phyloP scores from a whole-genome alignment of 2,329 filamentous ascomycete species.

The Coleophoma crateriformis region DNA sequence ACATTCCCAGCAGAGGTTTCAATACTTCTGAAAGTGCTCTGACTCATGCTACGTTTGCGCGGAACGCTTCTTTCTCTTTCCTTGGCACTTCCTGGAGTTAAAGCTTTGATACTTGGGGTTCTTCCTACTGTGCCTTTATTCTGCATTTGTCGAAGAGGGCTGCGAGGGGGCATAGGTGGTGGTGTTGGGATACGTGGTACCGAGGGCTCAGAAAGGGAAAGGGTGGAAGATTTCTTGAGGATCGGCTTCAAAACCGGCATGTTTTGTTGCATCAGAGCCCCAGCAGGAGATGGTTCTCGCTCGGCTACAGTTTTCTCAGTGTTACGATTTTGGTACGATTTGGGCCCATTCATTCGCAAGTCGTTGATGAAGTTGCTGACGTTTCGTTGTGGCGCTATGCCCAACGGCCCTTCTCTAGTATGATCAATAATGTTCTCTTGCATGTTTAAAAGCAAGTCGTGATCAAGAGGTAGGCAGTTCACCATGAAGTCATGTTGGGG shows the following conservation, averaged over 20 bases:
- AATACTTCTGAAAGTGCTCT: conserved; percentile 15
- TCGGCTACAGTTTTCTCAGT: background rate
- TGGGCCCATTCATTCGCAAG: background rate
- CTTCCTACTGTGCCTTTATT: conserved; percentile 14
- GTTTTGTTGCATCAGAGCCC: background rate
- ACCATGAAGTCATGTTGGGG: conserved; percentile 4
- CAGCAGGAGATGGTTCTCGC: background rate
- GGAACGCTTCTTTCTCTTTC: conserved; percentile 13
- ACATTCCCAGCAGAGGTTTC: conserved; percentile 5
- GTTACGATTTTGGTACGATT: background rate
- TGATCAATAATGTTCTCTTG: background rate
- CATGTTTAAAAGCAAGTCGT: background rate
- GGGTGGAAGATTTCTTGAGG: conserved; percentile 18
- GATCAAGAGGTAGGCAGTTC: conserved; percentile 12
- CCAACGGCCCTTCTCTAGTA: background rate
- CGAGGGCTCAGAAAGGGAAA: conserved; percentile 14
- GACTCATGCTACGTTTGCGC: conserved; percentile 13
- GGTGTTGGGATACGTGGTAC: conserved; percentile 1
- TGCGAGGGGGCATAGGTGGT: conserved; percentile 12
- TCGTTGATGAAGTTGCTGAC: conserved; percentile 1
- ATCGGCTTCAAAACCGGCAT: conserved; percentile 18
- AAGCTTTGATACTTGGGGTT: conserved; percentile 5
- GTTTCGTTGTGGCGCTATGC: background rate
- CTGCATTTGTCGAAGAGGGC: conserved; percentile 12
- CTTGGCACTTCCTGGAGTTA: conserved; percentile 8